Evolutionary conservation across 192 early-diverging fungal genomes (phyloP), one percentile per base, ranked within the genome.

Genomic region (Spinellus fusiger): DNA sequence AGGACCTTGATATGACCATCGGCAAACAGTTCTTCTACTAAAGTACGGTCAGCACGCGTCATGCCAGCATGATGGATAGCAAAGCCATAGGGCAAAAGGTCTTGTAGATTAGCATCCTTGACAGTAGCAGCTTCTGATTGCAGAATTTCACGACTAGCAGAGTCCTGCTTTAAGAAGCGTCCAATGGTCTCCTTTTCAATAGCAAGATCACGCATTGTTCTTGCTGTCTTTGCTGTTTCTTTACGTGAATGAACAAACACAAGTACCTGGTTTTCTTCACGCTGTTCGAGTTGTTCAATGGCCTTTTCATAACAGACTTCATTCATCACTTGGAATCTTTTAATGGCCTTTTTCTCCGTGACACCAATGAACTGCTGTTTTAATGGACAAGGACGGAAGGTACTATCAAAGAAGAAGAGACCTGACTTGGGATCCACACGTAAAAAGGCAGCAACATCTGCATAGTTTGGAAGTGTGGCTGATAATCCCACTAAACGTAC

Each of bases 221-320:
- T 92, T 1, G 94, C 96, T 3, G 95, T 96, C 67, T 93, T 93
- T 27, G 90, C 93, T 1, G 96, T 98, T 64, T 98, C 96, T 68
- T 98, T 98, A 13, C 96, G 86, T 44, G 95, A 96, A 70, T 98
- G 96, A 28, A 93, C 93, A 80, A 98, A 98, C 25, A 98, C 84
- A 37, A 98, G 76, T 6, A 96, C 87, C 70, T 98, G 96, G 60
- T 90, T 89, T 13, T 77, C 78, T 26, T 73, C 77, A 56, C 85
- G 78, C 57, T 88, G 83, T 1, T 73, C 78, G 31, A 87, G 83
- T 47, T 93, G 89, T 62, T 93, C 91, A 71, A 91, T 81, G 6
- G 93, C 85, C 70, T 97, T 98, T n/a, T 93, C 93, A 66, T 96
- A 98, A 16, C 83, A 83, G 53, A 98, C 93, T 64, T 96, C 91